These are phyloP conservation scores for Tolypocladium cylindrosporum DNA, from an alignment of 2,329 filamentous ascomycete genomes.

Conservation along the genomic window DNA sequence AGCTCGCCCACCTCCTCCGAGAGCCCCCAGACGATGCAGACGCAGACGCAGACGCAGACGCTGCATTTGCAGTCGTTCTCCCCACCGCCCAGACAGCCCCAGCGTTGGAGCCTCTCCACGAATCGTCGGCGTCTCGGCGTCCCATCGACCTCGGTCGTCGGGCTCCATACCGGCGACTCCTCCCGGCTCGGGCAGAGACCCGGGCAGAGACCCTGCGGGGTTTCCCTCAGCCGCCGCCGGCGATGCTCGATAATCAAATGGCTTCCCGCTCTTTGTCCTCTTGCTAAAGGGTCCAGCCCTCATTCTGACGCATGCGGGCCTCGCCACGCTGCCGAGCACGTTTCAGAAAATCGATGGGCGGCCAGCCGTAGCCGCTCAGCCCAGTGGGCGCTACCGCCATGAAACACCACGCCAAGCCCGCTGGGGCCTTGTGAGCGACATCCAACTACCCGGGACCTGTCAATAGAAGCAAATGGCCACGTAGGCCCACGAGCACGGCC, in stretches of 20 bases:
- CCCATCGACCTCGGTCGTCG: neutral
- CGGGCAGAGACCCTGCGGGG: neutral
- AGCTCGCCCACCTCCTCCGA: neutral
- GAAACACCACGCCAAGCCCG: neutral
- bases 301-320: neutral
- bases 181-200: neutral
- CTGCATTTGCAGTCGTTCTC: neutral
- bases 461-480: neutral
- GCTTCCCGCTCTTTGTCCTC: neutral
- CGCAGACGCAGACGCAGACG: neutral
- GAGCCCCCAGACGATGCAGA: neutral
- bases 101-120: neutral
- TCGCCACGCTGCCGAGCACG: neutral
- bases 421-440: neutral
- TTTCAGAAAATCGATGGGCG: neutral
- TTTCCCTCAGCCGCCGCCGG: neutral
- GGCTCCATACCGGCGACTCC: neutral
- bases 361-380: neutral
- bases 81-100: neutral
- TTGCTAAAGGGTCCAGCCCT: neutral
- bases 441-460: neutral
- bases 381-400: neutral
- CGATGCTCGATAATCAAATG: neutral
- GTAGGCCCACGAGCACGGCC: too few relatives aligned
- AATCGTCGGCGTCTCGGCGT: neutral